Evolutionary conservation across 2,329 filamentous ascomycete species (phyloP), one percentile per base, ranked within the genome.

Genomic region (Hypoxylon sp.): DNA sequence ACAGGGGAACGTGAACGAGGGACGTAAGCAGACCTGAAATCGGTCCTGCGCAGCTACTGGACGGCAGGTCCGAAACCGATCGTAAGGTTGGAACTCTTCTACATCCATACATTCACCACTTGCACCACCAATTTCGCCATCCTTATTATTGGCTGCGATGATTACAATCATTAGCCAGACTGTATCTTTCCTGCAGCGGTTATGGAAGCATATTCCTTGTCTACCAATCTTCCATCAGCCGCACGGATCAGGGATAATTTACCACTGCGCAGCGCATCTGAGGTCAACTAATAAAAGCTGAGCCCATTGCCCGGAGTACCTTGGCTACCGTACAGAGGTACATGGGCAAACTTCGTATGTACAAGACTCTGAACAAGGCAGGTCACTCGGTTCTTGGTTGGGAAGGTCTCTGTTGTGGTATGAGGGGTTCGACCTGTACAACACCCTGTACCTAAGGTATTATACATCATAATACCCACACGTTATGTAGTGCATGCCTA

Each of bases 31-130:
- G 68, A 56, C 61, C 69, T 74, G 72, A 73, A 40, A 64, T 71
- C 71, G 42, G 30, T 60, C 51, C 61, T 67, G 59, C 61, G 67
- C 59, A 64, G 55, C 59, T 63, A 70, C 63, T 71, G 65, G 70
- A 68, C 73, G 72, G 72, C 70, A 70, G 69, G 68, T 70, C 72
- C 72, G 72, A 73, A 59, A 56, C 52, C 61, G 49, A 67, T 64
- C 64, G 36, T 52, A 53, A 51, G 51, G 56, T 61, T 60, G 56
- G 64, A 56, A 57, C 60, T 54, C 61, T 62, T 62, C 50, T 20
- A 33, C 44, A 52, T 60, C 60, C 58, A 60, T 20, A 33, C 44
- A 52, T 60, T 62, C 58, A 60, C 45, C 56, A 68, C 57, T 62
- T 60, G 26, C 46, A 52, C 58, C 42, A 52, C 54, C 62, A 56